Evolutionary conservation across 192 early-diverging fungal genomes (phyloP), one percentile per base, ranked within the genome.

Genomic region (Rhizoclosmatium sp.): DNA sequence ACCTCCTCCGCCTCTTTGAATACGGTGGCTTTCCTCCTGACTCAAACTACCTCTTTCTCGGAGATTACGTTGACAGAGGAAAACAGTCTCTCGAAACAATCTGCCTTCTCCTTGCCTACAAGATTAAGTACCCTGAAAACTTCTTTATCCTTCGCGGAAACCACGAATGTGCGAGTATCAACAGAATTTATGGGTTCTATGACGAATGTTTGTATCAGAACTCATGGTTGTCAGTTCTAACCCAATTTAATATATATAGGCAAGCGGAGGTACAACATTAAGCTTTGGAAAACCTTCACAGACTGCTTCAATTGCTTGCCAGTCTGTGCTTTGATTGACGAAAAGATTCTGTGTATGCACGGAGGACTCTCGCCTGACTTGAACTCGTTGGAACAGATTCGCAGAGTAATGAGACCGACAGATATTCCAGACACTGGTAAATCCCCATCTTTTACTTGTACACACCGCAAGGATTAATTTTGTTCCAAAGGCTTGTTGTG

Each of bases 41-140:
- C 77, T 90, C 96, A 47, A 98, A 97, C 89, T 98, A 97, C 78
- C 90, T 98, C 59, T 98, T 98, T 84, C 84, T 98, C 81, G 97
- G 97, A 49, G 97, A 98, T 82, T 98, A 98, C 83, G 97, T 98
- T 66, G 97, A 98, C 82, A 89, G 97, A 66, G 97, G 97, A 58
- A 98, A 98, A 82, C 97, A 98, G 87, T 96, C 94, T 42, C 86
- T 98, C 45, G 97, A 98, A 82, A 96, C 95, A 19, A 98, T 98
- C 82, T 97, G 97, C 74, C 87, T 98, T 51, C 87, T 98, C 67
- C 90, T 98, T 47, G 96, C 96, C 40, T 98, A 98, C 91, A 98
- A 99, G 84, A 99, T 99, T 90, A 99, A 99, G 88, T 99, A 96
- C 85, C 97, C 96, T 1, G 97, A 97, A 71, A 99, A 99, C 91